A percentile compares a stretch with the other conserved stretches of the same genome.
phyloP scores from a whole-genome alignment of 306 rosid genomes.

The Lathyrus oleraceus region DNA sequence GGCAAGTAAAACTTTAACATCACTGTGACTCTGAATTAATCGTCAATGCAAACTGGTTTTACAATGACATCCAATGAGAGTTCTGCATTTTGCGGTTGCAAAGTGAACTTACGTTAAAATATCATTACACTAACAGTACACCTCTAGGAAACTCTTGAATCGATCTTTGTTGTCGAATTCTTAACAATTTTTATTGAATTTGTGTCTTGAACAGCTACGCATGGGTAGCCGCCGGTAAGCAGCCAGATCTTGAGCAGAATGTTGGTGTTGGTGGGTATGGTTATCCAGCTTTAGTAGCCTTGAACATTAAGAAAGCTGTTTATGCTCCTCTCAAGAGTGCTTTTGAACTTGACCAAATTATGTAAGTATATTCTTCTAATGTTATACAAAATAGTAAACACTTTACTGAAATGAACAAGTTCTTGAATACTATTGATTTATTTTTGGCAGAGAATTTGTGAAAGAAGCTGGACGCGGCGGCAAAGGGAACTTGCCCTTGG shows the following conservation, averaged over 20 bases:
- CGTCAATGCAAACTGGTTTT: neutral
- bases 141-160: neutral
- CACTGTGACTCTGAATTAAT: neutral
- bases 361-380: constrained; percentile 51
- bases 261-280: constrained; percentile 99
- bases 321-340: constrained; percentile 99
- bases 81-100: neutral
- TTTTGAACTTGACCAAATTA: constrained; percentile 76
- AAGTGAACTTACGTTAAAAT: neutral
- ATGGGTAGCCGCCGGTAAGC: constrained; percentile 93
- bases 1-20: constrained; percentile 48
- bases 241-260: constrained; percentile 80
- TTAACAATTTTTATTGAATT: neutral
- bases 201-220: constrained; percentile 60
- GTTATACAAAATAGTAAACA: constrained; percentile 11
- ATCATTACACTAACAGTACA: neutral
- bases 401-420: constrained; percentile 15
- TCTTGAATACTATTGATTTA: constrained; percentile 9
- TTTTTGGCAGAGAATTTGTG: constrained; percentile 71
- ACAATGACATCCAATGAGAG: neutral
- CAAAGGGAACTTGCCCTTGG: constrained; percentile 82
- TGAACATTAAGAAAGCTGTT: constrained; percentile 80
- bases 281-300: constrained; percentile 94
- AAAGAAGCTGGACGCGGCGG: constrained; percentile 94
- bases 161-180: neutral